Base-by-base conservation (phyloP, 148 eudicot genomes). In the Chenopodium album region DNA sequence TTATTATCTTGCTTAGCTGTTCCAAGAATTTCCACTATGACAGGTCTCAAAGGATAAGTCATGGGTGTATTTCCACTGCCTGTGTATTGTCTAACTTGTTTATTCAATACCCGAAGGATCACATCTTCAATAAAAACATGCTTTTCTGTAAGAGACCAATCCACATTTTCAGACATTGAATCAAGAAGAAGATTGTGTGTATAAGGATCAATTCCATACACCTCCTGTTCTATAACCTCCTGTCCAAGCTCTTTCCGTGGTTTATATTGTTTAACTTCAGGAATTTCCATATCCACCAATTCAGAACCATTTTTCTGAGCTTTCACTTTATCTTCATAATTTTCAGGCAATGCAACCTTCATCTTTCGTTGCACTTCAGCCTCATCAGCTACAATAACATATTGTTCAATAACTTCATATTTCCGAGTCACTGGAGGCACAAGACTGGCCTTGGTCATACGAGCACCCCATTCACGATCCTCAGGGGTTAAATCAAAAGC, bases 381-480 rank as follows among this genome's bases (percentile, higher is more conserved):
- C 87, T 95, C 97, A 85, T 95, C 99, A 28, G 95, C 94, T 62
- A 95, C 92, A 81, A 94, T 87, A 63, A 91, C 93, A 82, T 95
- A 95, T 74, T 84, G 88, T 71, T 91, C 93, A 84, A 95, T 94
- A 34, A 92, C 92, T 78, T 95, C 98, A 82, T 95, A 95, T 81
- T 94, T 95, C 79, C 99, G 91, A 1, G 99, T 95, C 69, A 95
- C 99, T 71, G 99, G 99, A 84, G 99, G 99, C 73, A 95, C 99
- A 82, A 93, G 99, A 85, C 99, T 94, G 54, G 95, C 94, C 83
- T 94, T 93, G 41, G 99, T 95, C 99, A 95, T 95, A 47, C 98
- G 94, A 75, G 99, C 99, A 85, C 98, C 99, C 99, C 99, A 95
- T 88, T 95, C 99, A 68, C 98, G 98, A 34, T 95, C 98, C 78